Base-by-base conservation (phyloP, 2,329 filamentous ascomycete species). In the Ceratocystis albifundus region DNA sequence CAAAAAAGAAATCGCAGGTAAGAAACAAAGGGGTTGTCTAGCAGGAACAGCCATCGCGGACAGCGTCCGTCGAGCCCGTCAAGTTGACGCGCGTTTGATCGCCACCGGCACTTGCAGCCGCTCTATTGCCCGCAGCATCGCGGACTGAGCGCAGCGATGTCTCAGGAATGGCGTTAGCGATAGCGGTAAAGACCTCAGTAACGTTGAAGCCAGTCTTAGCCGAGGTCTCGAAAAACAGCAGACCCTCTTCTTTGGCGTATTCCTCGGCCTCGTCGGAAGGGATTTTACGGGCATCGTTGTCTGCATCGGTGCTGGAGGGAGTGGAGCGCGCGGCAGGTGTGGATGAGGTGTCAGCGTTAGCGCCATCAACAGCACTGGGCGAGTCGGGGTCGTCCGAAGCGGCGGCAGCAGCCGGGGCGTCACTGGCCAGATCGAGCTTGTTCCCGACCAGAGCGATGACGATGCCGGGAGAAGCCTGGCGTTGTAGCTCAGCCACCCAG, bases 361-460 rank as follows among this genome's bases (percentile, higher is more conserved):
- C 77, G 41, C 12, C 44, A 15, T 22, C 44, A 28, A 25, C 20
- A 55, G 44, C 28, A 25, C 15, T 8, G 28, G 62, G 32, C 68
- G 74, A 77, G 70, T 87, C 85, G 41, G 78, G 79, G 15, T 78
- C 77, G 5, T 78, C 79, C 45, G 80, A 81, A 66, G 79, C 79
- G 50, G 76, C 70, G 77, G 79, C 69, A 68, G 77, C 69, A 71
- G 76, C 71, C 15, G 66, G 28, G 69, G 74, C 77, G 70, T 87
- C 86, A 72, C 81, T 86, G 63, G 89, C 89, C 72, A 99, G 80
- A 81, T 99, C 93, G 69, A 94, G 82, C 81, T 96, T 96, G 84
- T 99, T 99, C 73, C 93, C 93, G 46, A 97, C 94, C 57, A 99
- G 84, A 65, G 93, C 91, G 73, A 99, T 97, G 67, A 97, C 93